Evolutionary conservation across 2,329 filamentous ascomycete species (phyloP).

Genomic region (Cyphellophora attinorum): DNA sequence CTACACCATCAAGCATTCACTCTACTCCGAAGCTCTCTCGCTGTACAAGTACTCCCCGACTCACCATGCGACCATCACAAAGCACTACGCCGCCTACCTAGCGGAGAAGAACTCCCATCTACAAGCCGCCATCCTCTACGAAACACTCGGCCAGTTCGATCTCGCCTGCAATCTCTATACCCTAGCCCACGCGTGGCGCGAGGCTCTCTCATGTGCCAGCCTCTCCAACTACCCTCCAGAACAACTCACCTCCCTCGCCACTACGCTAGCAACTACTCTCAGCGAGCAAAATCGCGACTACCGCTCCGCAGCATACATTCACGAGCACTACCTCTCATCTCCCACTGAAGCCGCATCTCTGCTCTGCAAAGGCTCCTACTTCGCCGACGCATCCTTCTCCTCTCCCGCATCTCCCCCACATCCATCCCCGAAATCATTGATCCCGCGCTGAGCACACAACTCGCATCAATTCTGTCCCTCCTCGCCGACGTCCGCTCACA

Average conservation of each 20-base stretch:
- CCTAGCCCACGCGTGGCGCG: conserved; percentile 78
- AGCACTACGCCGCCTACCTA: conserved; percentile 70
- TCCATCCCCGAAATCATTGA: conserved; percentile 66
- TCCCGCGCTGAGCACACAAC: conserved; percentile 66
- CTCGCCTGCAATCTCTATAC: conserved; percentile 77
- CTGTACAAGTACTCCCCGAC: conserved; percentile 73
- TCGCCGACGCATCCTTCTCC: conserved; percentile 68
- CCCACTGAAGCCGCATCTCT: conserved; percentile 60
- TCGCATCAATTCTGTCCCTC: conserved; percentile 76
- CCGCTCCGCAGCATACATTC: conserved; percentile 65
- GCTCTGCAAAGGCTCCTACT: conserved; percentile 79
- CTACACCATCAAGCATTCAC: conserved; percentile 68
- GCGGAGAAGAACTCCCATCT: conserved; percentile 65
- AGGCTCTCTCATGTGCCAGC: conserved; percentile 72
- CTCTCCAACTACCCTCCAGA: conserved; percentile 53
- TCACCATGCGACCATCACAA: conserved; percentile 59
- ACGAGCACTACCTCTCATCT: conserved; percentile 71
- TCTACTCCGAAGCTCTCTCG: conserved; percentile 68
- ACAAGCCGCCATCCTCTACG: conserved; percentile 81
- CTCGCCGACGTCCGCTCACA: conserved; percentile 88
- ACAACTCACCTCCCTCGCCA: conserved; percentile 60
- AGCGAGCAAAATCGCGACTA: conserved; percentile 75
- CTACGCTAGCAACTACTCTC: conserved; percentile 65
- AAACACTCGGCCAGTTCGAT: conserved; percentile 66
- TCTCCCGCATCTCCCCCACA: conserved; percentile 45